A percentile compares a stretch with the other conserved stretches of the same genome.
Conservation (phyloP, 1,284 basidiomycete genomes). For the Microbotryomycetes sp. region DNA sequence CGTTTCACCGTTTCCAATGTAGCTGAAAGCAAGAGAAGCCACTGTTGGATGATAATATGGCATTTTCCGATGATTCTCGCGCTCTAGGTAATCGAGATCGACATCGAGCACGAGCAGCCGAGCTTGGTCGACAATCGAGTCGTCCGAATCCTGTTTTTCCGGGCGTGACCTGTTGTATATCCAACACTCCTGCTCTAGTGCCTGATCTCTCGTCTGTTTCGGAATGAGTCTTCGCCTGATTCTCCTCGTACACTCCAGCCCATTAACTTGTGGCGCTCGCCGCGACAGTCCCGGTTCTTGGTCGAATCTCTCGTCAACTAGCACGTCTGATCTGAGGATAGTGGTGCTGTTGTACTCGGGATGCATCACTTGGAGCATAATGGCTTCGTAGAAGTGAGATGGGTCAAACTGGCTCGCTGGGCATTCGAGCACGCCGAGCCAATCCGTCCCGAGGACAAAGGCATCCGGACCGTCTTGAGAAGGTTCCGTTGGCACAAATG, state of each 20-base stretch:
- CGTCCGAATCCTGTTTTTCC: constrained; percentile 13
- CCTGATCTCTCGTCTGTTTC: constrained; percentile 59
- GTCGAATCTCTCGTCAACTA: constrained; percentile 45
- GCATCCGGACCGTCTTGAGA: not conserved
- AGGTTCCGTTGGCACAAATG: not conserved
- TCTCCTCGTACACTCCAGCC: constrained; percentile 44
- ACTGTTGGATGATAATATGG: constrained; percentile 77
- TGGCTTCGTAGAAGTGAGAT: constrained; percentile 2
- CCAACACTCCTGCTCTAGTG: constrained; percentile 67
- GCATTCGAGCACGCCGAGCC: not conserved
- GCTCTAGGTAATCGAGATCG: constrained; percentile 42
- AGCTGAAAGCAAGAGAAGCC: constrained; percentile 63
- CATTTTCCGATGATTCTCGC: constrained; percentile 42
- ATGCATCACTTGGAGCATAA: constrained; percentile 52
- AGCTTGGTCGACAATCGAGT: constrained; percentile 28
- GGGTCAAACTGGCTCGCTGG: not conserved
- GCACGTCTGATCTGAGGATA: constrained; percentile 63
- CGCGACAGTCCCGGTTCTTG: not conserved
- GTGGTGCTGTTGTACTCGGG: constrained; percentile 77
- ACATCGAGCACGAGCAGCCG: constrained; percentile 58
- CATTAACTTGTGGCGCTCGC: constrained; percentile 21
- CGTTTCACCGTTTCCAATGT: constrained; percentile 38
- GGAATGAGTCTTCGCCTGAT: constrained; percentile 61
- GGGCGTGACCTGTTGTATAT: constrained; percentile 46
- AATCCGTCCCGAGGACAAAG: not conserved